A percentile compares a stretch with the other conserved stretches of the same genome.
Conservation (phyloP, 768 basidiomycete genomes). For the Gloeophyllum trabeum region DNA sequence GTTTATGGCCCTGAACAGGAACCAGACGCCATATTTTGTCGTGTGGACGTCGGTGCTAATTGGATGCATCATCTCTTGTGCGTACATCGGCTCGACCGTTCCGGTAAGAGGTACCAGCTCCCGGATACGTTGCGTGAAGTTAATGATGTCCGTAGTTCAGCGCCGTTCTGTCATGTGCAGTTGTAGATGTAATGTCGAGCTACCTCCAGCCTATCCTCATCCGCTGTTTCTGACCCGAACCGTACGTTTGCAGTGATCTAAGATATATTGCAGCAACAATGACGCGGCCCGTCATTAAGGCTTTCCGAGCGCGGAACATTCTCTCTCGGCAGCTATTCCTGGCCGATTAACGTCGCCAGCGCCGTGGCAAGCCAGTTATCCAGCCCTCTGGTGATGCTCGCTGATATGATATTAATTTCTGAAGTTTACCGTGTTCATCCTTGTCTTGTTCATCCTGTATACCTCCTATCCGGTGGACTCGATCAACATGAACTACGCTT, state of each 20-base stretch:
- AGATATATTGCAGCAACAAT: background rate
- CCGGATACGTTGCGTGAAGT: slow-evolving; percentile 24
- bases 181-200: slow-evolving; percentile 35
- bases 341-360: slow-evolving; percentile 36
- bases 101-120: slow-evolving; percentile 26
- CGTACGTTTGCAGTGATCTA: slow-evolving; percentile 18
- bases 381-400: background rate
- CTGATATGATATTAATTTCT: slow-evolving; percentile 15
- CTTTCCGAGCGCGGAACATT: slow-evolving; percentile 37
- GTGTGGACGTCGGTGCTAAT: slow-evolving; percentile 43
- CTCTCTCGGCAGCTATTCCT: slow-evolving; percentile 38
- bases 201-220: slow-evolving; percentile 49
- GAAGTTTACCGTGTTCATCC: slow-evolving; percentile 42
- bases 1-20: slow-evolving; percentile 40
- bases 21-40: slow-evolving; percentile 39
- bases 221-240: slow-evolving; percentile 43
- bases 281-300: slow-evolving; percentile 13
- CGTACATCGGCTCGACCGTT: slow-evolving; percentile 45
- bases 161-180: slow-evolving; percentile 35
- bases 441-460: slow-evolving; percentile 36
- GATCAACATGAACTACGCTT: slow-evolving; percentile 47
- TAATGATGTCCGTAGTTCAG: slow-evolving; percentile 30
- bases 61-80: slow-evolving; percentile 43
- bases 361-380: slow-evolving; percentile 9
- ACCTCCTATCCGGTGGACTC: slow-evolving; percentile 38